phyloP scores from a whole-genome alignment of 2,329 filamentous ascomycete species.

The Claviceps quebecensis region DNA sequence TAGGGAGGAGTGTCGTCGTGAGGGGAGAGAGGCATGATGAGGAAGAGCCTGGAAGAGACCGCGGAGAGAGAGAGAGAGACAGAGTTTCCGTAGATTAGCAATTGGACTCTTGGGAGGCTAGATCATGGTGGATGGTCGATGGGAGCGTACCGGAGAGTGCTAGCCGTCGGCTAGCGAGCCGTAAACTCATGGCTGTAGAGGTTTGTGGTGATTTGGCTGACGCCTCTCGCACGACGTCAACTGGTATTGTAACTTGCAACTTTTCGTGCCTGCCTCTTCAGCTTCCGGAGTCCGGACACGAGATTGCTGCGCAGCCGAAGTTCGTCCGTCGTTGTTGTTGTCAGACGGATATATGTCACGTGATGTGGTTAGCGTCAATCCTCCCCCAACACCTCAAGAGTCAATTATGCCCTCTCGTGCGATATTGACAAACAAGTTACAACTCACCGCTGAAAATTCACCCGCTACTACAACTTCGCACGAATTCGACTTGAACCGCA shows the following conservation, averaged over 20 bases:
- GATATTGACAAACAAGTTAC: no score
- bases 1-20: constrained; percentile 8
- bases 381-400: neutral
- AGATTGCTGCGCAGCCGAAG: constrained; percentile 6
- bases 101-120: neutral
- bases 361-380: neutral
- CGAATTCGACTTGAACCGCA: neutral
- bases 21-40: constrained; percentile 5
- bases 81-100: neutral
- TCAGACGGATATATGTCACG: neutral
- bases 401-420: no score
- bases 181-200: constrained; percentile 43
- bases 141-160: constrained; percentile 40
- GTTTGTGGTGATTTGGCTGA: neutral
- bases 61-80: neutral
- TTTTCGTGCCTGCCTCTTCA: neutral
- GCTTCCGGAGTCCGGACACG: neutral
- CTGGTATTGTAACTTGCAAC: neutral
- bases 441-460: no score
- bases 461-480: neutral
- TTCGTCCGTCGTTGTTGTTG: constrained; percentile 11
- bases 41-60: constrained; percentile 4
- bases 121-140: neutral
- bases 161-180: constrained; percentile 48
- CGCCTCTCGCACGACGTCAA: neutral